A percentile compares a stretch with the other conserved stretches of the same genome.
Conservation (phyloP, 2,329 filamentous ascomycete species). For the Neonectria punicea region DNA sequence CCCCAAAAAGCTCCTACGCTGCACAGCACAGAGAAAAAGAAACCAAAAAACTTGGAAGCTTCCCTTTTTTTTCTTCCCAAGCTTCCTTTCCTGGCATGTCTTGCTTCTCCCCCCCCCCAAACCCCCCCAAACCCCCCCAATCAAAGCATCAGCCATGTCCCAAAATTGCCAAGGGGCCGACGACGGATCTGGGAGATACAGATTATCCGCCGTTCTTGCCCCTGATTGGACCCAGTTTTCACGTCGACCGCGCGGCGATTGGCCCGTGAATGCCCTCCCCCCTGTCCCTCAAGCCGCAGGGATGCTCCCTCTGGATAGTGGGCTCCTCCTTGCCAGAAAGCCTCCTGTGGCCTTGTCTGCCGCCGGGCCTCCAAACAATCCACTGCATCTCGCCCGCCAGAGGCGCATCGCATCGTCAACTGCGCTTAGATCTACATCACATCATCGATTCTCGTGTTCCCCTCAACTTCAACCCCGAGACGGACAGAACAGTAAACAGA, state of each 20-base stretch:
- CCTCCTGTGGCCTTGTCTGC: conserved; percentile 5
- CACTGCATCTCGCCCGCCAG: neutral
- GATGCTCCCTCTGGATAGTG: neutral
- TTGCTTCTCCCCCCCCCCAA: conserved; percentile 22
- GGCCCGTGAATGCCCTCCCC: conserved; percentile 21
- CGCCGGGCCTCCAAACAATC: neutral
- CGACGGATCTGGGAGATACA: conserved; percentile 20
- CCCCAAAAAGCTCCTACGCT: neutral
- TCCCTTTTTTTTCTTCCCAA: neutral
- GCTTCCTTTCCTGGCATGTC: conserved; percentile 14
- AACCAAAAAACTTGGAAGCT: neutral
- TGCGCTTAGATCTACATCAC: conserved; percentile 1
- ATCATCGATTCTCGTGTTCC: neutral
- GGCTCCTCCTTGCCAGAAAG: conserved; percentile 2
- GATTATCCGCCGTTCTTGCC: conserved; percentile 28
- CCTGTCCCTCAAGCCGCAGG: neutral
- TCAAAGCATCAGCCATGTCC: conserved; percentile 14
- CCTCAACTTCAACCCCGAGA: neutral
- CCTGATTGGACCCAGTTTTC: conserved; percentile 30
- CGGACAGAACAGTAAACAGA: neutral
- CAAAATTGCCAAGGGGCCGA: conserved; percentile 5
- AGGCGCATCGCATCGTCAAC: neutral
- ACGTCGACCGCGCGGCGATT: conserved; percentile 21
- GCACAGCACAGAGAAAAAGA: neutral
- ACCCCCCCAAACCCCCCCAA: conserved; percentile 13